Evolutionary conservation across 2,329 filamentous ascomycete species (phyloP).

Genomic region (Cytospora schulzeri): DNA sequence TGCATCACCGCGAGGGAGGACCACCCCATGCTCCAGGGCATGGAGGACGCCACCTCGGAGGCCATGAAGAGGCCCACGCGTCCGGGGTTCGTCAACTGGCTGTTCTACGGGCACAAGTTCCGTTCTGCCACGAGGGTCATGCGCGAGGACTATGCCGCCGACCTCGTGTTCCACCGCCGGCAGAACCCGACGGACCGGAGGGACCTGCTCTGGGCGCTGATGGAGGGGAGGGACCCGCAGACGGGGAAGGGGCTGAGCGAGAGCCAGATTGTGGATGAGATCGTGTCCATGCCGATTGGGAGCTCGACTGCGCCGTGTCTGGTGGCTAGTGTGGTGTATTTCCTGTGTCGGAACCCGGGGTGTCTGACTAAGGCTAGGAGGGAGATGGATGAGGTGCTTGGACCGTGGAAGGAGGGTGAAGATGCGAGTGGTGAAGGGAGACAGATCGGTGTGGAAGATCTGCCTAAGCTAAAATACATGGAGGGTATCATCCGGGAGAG

Average conservation of each 20-base stretch:
- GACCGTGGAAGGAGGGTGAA: constrained; percentile 30
- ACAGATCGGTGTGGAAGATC: constrained; percentile 48
- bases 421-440: constrained; percentile 39
- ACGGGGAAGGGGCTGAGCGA: constrained; percentile 61
- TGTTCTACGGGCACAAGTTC: constrained; percentile 56
- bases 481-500: constrained; percentile 57
- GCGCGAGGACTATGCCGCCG: constrained; percentile 53
- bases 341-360: constrained; percentile 53
- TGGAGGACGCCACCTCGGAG: constrained; percentile 58
- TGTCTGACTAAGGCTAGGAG: constrained; percentile 51
- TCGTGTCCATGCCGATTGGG: constrained; percentile 67
- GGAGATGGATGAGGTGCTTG: constrained; percentile 57
- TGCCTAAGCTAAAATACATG: constrained; percentile 55
- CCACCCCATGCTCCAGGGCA: constrained; percentile 53
- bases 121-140: constrained; percentile 55
- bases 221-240: constrained; percentile 62
- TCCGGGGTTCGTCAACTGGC: constrained; percentile 53
- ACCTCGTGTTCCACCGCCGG: constrained; percentile 59
- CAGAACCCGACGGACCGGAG: constrained; percentile 56
- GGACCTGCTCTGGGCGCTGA: constrained; percentile 62
- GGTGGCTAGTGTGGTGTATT: constrained; percentile 50
- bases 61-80: constrained; percentile 57
- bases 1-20: constrained; percentile 46
- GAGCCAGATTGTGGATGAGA: constrained; percentile 66
- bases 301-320: constrained; percentile 52